Base-by-base conservation (phyloP, 208 protist species). In the Leishmania turanica region DNA sequence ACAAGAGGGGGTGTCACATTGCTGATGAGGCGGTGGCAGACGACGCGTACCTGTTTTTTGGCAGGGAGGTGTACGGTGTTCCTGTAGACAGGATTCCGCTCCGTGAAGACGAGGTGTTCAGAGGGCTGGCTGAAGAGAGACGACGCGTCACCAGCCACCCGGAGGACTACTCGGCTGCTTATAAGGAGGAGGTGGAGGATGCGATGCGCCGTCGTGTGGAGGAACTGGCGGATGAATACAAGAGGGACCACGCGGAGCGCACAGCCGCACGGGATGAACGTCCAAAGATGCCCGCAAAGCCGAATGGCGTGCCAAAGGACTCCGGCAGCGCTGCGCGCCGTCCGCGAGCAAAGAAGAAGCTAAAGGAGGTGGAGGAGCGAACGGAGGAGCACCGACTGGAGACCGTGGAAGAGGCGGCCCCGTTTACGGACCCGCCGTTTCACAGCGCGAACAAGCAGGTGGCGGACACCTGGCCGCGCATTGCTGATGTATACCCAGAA, bases 381-480 rank as follows among this genome's bases (percentile, higher is more conserved):
- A 72, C 74, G 47, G 80, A 83, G 74, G 80, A 83, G 56, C 74
- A 79, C 40, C 80, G 75, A 9, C 49, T 65, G 31, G 66, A 83
- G 65, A 83, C 80, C 24, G 74, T 83, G 19, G 80, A 83, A 37
- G 73, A 79, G 65, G 72, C 80, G 2, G 37, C 49, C 11, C 53
- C 80, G 8, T 83, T 83, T 37, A 27, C 62, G 1, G 72, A 83
- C 53, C 66, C 66, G 3, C 27, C 24, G 65, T 96, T 96, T 73
- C 91, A 94, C 80, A 83, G 87, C 19, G 81, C 84, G 15, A 96
- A 96, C 75, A 71, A 81, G 34, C 79, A 93, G 68, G 77, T 91
- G 19, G 93, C 88, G 7, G 87, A 89, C 19, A 27, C 87, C 68
- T 96, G 93, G 91, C 87, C 83, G 40, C 89, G 89, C 65, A 92